Base-by-base conservation (phyloP, 2,329 filamentous ascomycete genomes). In the Chaetomiaceae sp. region DNA sequence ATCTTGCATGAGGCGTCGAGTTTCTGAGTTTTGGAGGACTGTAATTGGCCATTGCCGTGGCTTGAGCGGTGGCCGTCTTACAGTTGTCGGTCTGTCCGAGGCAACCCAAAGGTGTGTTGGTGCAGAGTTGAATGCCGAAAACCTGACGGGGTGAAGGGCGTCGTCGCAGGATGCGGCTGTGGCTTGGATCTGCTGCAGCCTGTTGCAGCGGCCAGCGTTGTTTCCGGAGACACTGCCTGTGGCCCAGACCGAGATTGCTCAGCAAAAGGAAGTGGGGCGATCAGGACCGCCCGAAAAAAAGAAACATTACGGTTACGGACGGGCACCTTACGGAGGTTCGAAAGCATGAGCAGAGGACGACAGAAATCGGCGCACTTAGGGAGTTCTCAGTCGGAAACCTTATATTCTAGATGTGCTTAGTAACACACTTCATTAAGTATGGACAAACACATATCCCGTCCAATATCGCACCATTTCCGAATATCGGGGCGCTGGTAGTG, bases 101-200 rank as follows among this genome's bases (percentile, higher is more conserved):
- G 47, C 37, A 40, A 37, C 47, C 45, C 27, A 22, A 7, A 3
- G 33, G 9, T 31, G 27, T 9, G 27, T 27, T 27, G 25, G 25
- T 27, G n/a, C n/a, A n/a, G n/a, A n/a, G n/a, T 31, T 7, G 9
- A 12, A 31, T 12, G 9, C 27, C 9, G 8, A 11, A 11, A 31
- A 4, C 27, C 8, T 31, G 8, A 31, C 27, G 27, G 9, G 8
- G 27, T 9, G 22, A n/a, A 38, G 9, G 5, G 22, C 12, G 17
- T 22, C 8, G 11, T 22, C 20, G 25, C 27, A 9, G 27, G 4
- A 31, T 23, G 31, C 27, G 25, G 37, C 23, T 42, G 50, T 46
- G 49, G 49, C 49, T 52, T 52, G 49, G 49, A 19, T 15, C 15
- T 31, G 17, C 23, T 51, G 49, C 42, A 46, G 42, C n/a, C 40